Base-by-base conservation (phyloP, 768 basidiomycete species). In the Auriscalpium orientale region DNA sequence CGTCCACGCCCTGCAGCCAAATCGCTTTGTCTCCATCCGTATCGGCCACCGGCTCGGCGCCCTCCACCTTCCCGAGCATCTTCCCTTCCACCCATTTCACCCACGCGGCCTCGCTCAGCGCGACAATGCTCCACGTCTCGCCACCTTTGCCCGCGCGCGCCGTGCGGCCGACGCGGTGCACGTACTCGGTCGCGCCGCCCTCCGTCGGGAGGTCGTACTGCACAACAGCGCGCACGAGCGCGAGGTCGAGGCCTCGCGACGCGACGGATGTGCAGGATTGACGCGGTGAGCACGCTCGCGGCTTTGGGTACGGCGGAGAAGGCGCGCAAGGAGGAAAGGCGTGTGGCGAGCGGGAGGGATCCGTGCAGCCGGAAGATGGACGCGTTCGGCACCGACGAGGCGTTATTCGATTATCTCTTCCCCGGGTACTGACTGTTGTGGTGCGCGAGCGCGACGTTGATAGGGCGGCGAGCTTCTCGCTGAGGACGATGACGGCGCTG, bases 181-280 rank as follows among this genome's bases (percentile, higher is more conserved):
- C 85, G 64, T 99, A 98, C 68, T 99, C 97, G 11, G 88, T 97
- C 28, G 86, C 85, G 10, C 97, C 95, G 16, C 94, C 91, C 74
- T 99, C 97, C 0, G 97, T 98, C 0, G 97, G 95, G 20, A 98
- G 81, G 68, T 99, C 97, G 65, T 97, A 97, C 66, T 99, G 97
- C 35, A 98, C 74, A 58, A 99, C 94, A 3, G 91, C 90, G 37
- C 88, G 85, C 8, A 98, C 94, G n/a, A 90, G 79, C 6, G 94
- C 94, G 28, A 99, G 76, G 72, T 98, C 95, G 22, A 99, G 80
- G 66, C 97, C 97, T 66, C 97, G 91, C n/a, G 97, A 94, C 3
- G 97, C 97, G 51, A 99, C 95, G 9, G 93, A 95, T 1, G 97
- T 99, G 68, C 95, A 99, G 78, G 49, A 99, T 79, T 1, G 94